Evolutionary conservation across 257 asterid genomes (phyloP).

Genomic region (Avicennia marina): DNA sequence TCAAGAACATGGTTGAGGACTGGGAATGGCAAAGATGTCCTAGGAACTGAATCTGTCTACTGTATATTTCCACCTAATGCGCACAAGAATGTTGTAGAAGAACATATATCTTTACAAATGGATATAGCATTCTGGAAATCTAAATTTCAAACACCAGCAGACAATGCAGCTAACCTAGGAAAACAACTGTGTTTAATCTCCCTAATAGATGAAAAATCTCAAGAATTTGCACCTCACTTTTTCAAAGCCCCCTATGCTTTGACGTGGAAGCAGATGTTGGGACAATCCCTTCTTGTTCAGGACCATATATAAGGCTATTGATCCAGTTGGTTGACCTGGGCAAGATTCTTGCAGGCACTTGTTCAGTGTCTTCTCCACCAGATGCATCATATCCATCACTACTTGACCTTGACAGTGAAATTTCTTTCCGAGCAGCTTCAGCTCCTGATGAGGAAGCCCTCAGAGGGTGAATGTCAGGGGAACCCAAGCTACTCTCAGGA

Average conservation of each 20-base stretch:
- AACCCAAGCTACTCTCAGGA: conserved; percentile 86
- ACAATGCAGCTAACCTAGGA: no score
- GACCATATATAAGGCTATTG: conserved; percentile 57
- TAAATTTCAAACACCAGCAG: no score
- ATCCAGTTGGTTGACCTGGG: conserved; percentile 67
- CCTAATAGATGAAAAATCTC: conserved; percentile 47
- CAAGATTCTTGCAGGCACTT: conserved; percentile 51
- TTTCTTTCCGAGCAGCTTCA: conserved; percentile 41
- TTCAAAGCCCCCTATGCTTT: conserved; percentile 43
- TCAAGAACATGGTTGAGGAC: no score
- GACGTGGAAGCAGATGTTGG: conserved; percentile 51
- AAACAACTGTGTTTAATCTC: no score
- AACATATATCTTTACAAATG: no score
- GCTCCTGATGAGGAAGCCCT: conserved; percentile 55
- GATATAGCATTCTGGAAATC: no score
- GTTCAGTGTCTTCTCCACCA: conserved; percentile 93
- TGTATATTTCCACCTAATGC: no score
- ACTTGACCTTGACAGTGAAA: conserved; percentile 71
- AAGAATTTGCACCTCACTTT: conserved; percentile 18
- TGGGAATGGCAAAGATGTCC: no score
- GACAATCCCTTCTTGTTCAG: conserved; percentile 45
- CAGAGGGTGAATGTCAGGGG: conserved; percentile 74
- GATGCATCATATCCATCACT: conserved; percentile 97
- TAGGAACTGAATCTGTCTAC: no score
- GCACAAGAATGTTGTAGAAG: no score